Conservation (phyloP, 2,329 filamentous ascomycete species). For the Phaeosphaeria sp. region DNA sequence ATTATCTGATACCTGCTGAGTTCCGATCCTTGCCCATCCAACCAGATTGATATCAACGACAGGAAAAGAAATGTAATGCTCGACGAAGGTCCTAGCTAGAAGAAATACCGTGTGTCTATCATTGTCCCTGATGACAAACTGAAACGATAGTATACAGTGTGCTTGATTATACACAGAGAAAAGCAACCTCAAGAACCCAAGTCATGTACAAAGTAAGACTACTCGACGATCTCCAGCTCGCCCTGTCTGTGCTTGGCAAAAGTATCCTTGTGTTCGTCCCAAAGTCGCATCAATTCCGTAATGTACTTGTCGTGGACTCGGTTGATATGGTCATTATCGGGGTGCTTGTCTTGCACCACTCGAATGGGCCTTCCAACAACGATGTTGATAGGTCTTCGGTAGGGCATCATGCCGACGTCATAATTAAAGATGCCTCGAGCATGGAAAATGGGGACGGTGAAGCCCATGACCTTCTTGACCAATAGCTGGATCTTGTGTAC, state of each 20-base stretch:
- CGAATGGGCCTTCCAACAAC: constrained; percentile 85
- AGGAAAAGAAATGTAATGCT: too few species aligned
- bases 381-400: constrained; percentile 83
- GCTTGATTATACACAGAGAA: too few species aligned
- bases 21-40: too few species aligned
- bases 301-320: constrained; percentile 81
- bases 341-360: constrained; percentile 68
- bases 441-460: constrained; percentile 89
- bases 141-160: neutral
- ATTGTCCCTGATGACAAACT: neutral
- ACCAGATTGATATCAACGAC: too few species aligned
- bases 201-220: constrained; percentile 1
- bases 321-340: constrained; percentile 78
- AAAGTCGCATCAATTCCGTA: constrained; percentile 73
- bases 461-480: constrained; percentile 85
- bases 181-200: neutral
- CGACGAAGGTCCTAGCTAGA: too few species aligned
- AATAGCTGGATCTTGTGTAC: constrained; percentile 84
- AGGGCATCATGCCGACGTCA: constrained; percentile 95
- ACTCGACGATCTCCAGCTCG: constrained; percentile 73
- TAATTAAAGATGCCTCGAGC: constrained; percentile 96
- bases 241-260: constrained; percentile 69
- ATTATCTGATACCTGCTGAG: too few species aligned
- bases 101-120: too few species aligned
- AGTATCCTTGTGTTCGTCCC: constrained; percentile 78